Evolutionary conservation across 345 rosid species (phyloP).

Genomic region (Rhodamnia rubescens): DNA sequence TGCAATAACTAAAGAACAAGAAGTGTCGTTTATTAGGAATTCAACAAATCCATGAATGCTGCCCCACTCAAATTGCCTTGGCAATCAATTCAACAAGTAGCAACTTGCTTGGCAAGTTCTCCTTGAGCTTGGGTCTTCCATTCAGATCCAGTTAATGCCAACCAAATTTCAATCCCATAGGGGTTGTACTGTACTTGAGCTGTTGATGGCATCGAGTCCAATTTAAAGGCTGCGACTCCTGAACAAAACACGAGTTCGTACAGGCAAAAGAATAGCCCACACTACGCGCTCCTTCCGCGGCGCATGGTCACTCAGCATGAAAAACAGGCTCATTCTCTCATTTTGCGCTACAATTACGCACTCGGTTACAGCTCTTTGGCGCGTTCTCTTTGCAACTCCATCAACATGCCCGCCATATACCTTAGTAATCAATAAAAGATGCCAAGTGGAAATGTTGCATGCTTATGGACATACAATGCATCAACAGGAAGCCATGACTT

Average conservation of each 20-base stretch:
- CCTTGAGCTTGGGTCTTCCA: neutral
- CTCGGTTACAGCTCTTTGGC: neutral
- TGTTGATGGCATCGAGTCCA: neutral
- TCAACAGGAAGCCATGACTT: neutral
- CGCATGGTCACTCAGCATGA: neutral
- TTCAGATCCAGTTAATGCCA: neutral
- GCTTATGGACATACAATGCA: neutral
- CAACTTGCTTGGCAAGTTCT: neutral
- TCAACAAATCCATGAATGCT: neutral
- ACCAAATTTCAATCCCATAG: neutral
- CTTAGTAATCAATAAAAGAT: neutral
- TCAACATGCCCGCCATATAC: neutral
- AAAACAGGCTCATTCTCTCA: neutral
- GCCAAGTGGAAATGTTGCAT: neutral
- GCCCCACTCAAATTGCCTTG: neutral
- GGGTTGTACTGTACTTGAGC: neutral
- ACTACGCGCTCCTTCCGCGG: neutral
- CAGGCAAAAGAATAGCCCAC: neutral
- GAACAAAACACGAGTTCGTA: neutral
- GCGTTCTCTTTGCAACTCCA: neutral
- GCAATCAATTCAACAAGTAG: neutral
- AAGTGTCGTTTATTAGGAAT: neutral
- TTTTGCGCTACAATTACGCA: neutral
- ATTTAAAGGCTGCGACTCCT: neutral
- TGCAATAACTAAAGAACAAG: neutral